phyloP scores from a whole-genome alignment of 2,329 filamentous ascomycete species.

The Alternaria sp. region DNA sequence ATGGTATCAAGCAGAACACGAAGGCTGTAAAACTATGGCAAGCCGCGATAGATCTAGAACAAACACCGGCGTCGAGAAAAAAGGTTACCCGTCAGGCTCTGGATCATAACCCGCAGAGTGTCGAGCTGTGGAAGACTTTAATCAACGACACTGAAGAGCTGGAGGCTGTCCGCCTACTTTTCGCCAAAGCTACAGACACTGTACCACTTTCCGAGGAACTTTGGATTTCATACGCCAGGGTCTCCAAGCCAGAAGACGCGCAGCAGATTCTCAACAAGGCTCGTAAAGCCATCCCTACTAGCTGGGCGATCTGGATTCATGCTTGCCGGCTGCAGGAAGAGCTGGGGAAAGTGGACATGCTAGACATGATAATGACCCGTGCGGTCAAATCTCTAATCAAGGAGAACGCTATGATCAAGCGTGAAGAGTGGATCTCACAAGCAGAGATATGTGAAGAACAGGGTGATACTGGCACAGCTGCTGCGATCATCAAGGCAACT shows the following conservation, averaged over 20 bases:
- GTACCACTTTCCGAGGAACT: constrained; percentile 93
- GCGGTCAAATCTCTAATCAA: constrained; percentile 87
- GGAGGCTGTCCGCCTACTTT: constrained; percentile 83
- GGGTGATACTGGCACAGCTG: constrained; percentile 84
- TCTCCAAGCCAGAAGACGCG: constrained; percentile 89
- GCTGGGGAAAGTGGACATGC: constrained; percentile 79
- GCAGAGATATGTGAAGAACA: constrained; percentile 95
- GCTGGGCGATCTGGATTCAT: constrained; percentile 95
- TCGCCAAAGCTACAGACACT: constrained; percentile 94
- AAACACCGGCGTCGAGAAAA: constrained; percentile 84
- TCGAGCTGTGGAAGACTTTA: constrained; percentile 96
- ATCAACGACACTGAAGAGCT: constrained; percentile 94
- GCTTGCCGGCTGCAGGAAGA: constrained; percentile 89
- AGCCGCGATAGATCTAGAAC: constrained; percentile 92
- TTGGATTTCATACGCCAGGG: constrained; percentile 89
- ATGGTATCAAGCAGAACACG: constrained; percentile 91
- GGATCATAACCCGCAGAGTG: constrained; percentile 91
- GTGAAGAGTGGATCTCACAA: constrained; percentile 95
- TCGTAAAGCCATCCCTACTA: constrained; percentile 90
- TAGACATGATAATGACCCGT: constrained; percentile 89
- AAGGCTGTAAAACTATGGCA: constrained; percentile 91
- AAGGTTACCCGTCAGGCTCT: constrained; percentile 90
- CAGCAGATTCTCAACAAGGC: constrained; percentile 96
- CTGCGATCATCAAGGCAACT: constrained; percentile 89
- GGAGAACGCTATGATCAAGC: constrained; percentile 94